These are phyloP conservation scores for Nakazawaea ishiwadae DNA, from an alignment of 805 yeast species.

Conservation along the genomic window DNA sequence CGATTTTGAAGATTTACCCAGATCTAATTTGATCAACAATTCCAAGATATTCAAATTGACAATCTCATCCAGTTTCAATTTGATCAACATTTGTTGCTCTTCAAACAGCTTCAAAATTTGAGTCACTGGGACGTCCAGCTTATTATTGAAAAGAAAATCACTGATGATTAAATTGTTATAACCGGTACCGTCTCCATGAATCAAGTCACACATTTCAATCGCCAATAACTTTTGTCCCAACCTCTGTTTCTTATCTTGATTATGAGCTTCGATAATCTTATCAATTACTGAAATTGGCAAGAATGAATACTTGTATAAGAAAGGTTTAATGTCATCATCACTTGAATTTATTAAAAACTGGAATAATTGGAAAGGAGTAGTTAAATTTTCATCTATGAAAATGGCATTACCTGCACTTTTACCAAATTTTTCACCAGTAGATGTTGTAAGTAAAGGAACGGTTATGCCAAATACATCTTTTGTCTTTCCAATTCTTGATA, in stretches of 20 bases:
- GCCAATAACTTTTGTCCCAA: slow-evolving; percentile 78
- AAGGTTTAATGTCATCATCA: slow-evolving; percentile 67
- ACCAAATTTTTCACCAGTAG: slow-evolving; percentile 91
- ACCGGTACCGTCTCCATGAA: slow-evolving; percentile 81
- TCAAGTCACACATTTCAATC: slow-evolving; percentile 75
- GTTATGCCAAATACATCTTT: slow-evolving; percentile 67
- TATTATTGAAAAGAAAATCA: slow-evolving; percentile 47
- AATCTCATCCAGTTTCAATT: slow-evolving; percentile 28
- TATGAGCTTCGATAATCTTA: slow-evolving; percentile 47
- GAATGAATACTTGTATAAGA: slow-evolving; percentile 74
- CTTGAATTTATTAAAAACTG: slow-evolving; percentile 80
- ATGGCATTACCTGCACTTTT: slow-evolving; percentile 97
- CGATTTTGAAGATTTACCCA: slow-evolving; percentile 38
- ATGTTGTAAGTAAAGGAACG: slow-evolving; percentile 83
- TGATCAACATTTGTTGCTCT: slow-evolving; percentile 49
- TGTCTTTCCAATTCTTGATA: slow-evolving; percentile 44
- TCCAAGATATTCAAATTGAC: slow-evolving; percentile 38
- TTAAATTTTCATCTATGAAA: slow-evolving; percentile 70
- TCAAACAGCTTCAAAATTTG: slow-evolving; percentile 52
- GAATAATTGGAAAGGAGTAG: slow-evolving; percentile 76
- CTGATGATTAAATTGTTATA: slow-evolving; percentile 63
- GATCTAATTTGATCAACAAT: slow-evolving; percentile 43
- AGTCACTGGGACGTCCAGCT: slow-evolving; percentile 35
- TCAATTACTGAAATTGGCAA: slow-evolving; percentile 62
- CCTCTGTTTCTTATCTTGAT: slow-evolving; percentile 54